phyloP scores from a whole-genome alignment of 2,329 filamentous ascomycete genomes.

The Neonectria punicea region DNA sequence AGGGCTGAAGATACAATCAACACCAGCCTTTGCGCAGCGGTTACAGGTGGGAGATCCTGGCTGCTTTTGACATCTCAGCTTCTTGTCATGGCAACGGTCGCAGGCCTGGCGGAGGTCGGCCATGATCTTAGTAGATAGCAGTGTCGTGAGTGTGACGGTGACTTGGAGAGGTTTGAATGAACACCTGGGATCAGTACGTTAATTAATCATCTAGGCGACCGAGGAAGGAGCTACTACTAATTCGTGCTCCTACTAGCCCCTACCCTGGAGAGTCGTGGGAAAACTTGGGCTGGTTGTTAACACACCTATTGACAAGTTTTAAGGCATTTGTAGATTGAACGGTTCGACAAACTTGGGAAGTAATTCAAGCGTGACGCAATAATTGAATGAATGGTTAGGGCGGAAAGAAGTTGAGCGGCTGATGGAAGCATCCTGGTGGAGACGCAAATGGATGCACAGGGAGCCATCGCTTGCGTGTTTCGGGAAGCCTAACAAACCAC shows the following conservation, averaged over 20 bases:
- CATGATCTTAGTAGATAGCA: conserved; percentile 22
- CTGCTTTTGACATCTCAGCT: conserved; percentile 57
- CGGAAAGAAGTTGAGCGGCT: background rate
- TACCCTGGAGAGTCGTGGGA: background rate
- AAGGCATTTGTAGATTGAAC: background rate
- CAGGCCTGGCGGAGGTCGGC: conserved; percentile 49
- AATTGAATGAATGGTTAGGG: background rate
- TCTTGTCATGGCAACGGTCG: conserved; percentile 59
- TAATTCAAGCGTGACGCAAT: background rate
- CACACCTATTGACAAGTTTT: background rate
- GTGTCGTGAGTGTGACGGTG: background rate
- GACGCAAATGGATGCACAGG: background rate
- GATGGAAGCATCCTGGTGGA: background rate
- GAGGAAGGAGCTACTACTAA: too few species aligned
- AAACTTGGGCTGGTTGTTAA: too few species aligned
- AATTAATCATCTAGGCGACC: too few species aligned
- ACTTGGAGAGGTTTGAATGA: background rate
- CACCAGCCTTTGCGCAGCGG: conserved; percentile 54
- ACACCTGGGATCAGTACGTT: too few species aligned
- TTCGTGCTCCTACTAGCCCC: background rate
- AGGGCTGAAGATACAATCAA: conserved; percentile 56
- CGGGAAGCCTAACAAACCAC: background rate
- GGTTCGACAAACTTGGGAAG: background rate
- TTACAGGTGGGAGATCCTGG: conserved; percentile 49
- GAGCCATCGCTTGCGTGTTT: too few species aligned